Evolutionary conservation across 2,329 filamentous ascomycete species (phyloP).

Genomic region (Fusarium penzigii): DNA sequence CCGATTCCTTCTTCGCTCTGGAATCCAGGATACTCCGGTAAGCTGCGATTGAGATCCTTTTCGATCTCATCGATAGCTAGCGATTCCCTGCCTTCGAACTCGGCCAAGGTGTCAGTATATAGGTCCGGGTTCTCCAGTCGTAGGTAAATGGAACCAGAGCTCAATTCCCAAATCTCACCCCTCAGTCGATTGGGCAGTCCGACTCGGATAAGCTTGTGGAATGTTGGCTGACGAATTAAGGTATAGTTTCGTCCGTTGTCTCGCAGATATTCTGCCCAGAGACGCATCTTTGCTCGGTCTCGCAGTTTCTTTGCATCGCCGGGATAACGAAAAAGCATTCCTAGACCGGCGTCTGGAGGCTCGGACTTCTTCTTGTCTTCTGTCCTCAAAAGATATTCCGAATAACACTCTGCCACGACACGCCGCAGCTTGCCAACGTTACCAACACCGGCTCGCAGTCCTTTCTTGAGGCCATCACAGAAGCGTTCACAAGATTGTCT

Average conservation of each 20-base stretch:
- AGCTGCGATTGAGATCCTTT: constrained; percentile 93
- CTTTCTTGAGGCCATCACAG: constrained; percentile 92
- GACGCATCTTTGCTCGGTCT: constrained; percentile 93
- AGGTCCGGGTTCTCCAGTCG: constrained; percentile 82
- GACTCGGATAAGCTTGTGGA: constrained; percentile 95
- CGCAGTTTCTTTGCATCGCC: constrained; percentile 92
- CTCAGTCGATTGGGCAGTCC: constrained; percentile 89
- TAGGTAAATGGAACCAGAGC: constrained; percentile 86
- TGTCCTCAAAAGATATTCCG: constrained; percentile 73
- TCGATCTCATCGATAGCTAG: constrained; percentile 98
- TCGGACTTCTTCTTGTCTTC: constrained; percentile 60
- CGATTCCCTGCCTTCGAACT: constrained; percentile 83
- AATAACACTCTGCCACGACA: constrained; percentile 85
- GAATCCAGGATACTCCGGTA: constrained; percentile 96
- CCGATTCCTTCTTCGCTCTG: constrained; percentile 95
- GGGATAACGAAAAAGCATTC: constrained; percentile 90
- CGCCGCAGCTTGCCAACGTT: constrained; percentile 82
- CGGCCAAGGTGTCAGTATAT: constrained; percentile 80
- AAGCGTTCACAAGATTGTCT: constrained; percentile 90
- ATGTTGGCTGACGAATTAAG: constrained; percentile 90
- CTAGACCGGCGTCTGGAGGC: constrained; percentile 85
- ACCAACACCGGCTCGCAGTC: constrained; percentile 81
- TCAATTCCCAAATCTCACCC: constrained; percentile 94
- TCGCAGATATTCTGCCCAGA: constrained; percentile 95
- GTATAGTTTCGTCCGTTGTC: constrained; percentile 95